Conservation (phyloP, 768 basidiomycete species). For the Naematelia aurantialba region DNA sequence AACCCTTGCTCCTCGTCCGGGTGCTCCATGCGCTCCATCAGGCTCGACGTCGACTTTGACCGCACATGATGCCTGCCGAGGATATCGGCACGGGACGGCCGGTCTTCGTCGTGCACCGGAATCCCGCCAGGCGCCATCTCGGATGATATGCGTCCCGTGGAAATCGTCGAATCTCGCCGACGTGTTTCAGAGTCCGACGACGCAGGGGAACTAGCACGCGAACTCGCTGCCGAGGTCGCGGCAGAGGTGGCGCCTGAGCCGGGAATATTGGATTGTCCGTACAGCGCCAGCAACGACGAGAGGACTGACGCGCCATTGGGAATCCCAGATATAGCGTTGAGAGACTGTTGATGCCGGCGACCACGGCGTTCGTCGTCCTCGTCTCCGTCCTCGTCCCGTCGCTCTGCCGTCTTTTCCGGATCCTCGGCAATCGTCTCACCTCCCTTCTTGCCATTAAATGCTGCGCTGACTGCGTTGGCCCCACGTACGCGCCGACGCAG, state of each 20-base stretch:
- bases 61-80: constrained; percentile 6
- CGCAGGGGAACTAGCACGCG: neutral
- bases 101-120: neutral
- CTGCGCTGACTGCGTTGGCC: constrained; percentile 24
- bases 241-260: constrained; percentile 18
- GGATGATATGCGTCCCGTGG: neutral
- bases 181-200: neutral
- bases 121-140: constrained; percentile 1
- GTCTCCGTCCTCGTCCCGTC: constrained; percentile 8
- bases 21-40: constrained; percentile 7
- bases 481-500: constrained; percentile 35
- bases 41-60: constrained; percentile 10
- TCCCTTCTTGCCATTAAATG: constrained; percentile 10
- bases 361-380: constrained; percentile 20
- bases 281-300: constrained; percentile 64
- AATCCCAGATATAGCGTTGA: constrained; percentile 8
- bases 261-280: constrained; percentile 53
- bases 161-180: constrained; percentile 8
- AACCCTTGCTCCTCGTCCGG: constrained; percentile 18
- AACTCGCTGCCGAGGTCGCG: constrained; percentile 9
- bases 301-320: constrained; percentile 54
- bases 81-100: neutral
- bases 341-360: constrained; percentile 4
- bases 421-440: neutral
- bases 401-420: constrained; percentile 17